phyloP scores from a whole-genome alignment of 2,329 filamentous ascomycete species.

The Cercospora brassicicola region DNA sequence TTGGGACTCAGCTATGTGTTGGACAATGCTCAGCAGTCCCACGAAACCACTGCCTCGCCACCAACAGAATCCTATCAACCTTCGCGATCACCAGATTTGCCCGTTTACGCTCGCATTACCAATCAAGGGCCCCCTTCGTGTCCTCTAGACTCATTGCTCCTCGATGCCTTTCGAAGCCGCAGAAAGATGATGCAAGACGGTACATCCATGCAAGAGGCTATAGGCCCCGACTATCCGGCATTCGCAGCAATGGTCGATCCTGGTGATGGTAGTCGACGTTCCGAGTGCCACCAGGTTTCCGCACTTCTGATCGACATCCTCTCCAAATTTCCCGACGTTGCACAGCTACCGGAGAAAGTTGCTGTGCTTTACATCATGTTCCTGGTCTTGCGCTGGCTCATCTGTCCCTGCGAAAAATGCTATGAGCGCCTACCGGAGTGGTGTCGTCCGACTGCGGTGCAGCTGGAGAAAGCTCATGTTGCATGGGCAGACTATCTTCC shows the following conservation, averaged over 20 bases:
- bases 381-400: conserved; percentile 77
- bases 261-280: conserved; percentile 26
- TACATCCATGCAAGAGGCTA: conserved; percentile 62
- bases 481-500: conserved; percentile 81
- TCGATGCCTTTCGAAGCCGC: conserved; percentile 73
- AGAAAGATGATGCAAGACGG: conserved; percentile 66
- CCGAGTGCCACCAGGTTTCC: conserved; percentile 69
- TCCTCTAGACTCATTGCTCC: conserved; percentile 73
- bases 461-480: conserved; percentile 68
- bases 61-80: conserved; percentile 15
- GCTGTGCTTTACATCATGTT: conserved; percentile 86
- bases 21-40: conserved; percentile 41
- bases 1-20: conserved; percentile 65
- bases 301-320: conserved; percentile 85
- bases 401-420: conserved; percentile 75
- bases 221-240: conserved; percentile 76
- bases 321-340: conserved; percentile 77
- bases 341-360: conserved; percentile 75
- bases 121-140: conserved; percentile 68
- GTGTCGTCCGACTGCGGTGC: conserved; percentile 64
- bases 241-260: conserved; percentile 78
- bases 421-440: conserved; percentile 75
- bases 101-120: conserved; percentile 42
- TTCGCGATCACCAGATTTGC: conserved; percentile 25
- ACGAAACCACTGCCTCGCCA: conserved; percentile 17